Evolutionary conservation across 495 filamentous ascomycete species (phyloP), one percentile per base, ranked within the genome.

Genomic region (Amphirosellinia nigrospora): DNA sequence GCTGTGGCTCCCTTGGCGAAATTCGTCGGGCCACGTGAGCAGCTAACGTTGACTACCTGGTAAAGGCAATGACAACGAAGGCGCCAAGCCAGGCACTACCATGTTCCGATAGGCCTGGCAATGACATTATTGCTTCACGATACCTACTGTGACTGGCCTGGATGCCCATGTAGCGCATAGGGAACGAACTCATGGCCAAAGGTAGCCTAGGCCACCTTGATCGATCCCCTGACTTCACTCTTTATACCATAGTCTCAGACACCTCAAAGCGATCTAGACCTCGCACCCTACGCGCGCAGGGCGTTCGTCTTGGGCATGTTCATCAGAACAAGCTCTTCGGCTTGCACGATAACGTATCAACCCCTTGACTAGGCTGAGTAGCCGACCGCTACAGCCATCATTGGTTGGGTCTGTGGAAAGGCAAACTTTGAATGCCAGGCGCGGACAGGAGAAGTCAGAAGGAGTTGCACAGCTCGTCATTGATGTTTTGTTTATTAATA

Each of bases 11-110:
- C 66, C 59, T 46, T 43, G 59, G 34, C 66, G 66, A 61, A 59
- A 39, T 50, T 62, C 46, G 15, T 61, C 66, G 56, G 56, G 34
- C 66, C 66, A 69, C 66, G 58, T 69, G 66, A 69, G 66, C 53
- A 50, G 41, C 43, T 62, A 53, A 28, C 32, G 41, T 30, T 28
- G 48, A 45, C 64, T 55, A 55, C 64, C 39, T 63, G 4, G 48
- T 39, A 39, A 41, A 26, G 38, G 30, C 28, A 39, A 69, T 19
- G 45, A 39, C 43, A 34, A 52, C 63, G 32, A 26, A 58, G 30
- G 32, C 11, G n/a, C 38, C 52, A 56, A 59, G 38, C 34, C 52
- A 56, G 23, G 46, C 15, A 67, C 38, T 45, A 56, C 63, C 28
- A 65, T 65, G 46, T 48, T 38, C 23, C 16, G 19, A 28, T 21